Evolutionary conservation across 192 early-diverging fungal genomes (phyloP), one percentile per base, ranked within the genome.

Genomic region (Linnemannia schmuckeri): DNA sequence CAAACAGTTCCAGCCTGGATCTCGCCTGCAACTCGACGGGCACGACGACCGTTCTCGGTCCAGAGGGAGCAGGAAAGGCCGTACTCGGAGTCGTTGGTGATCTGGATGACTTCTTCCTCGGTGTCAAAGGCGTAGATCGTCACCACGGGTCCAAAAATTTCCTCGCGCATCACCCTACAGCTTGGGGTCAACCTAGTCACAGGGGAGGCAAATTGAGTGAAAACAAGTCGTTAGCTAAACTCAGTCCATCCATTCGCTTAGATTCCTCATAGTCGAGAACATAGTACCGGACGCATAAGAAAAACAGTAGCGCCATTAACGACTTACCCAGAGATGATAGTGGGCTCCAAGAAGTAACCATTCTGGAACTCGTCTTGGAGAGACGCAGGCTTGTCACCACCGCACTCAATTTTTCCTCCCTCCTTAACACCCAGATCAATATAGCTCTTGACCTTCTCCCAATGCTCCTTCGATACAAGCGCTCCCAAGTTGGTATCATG

Each of bases 141-240:
- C 33, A 96, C 94, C 18, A 97, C 96, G n/a, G 95, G 96, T 27
- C 95, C 95, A 91, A 97, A 97, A 37, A 96, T 96, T 81, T 97
- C 95, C 83, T 97, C 95, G 61, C 94, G 93, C 77, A 90, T 91
- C 33, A 88, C 83, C 13, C 92, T 80, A 41, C 81, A 82, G 27
- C 71, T 63, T 12, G 89, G 86, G 0, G 82, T 79, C 37, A 91
- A 41, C 0, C 89, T 90, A 88, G 20, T 22, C 35, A 8, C 8
- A 13, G 27, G 44, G 12, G 35, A 76, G 37, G 37, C 37, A 37
- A 57, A 46, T 37, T 33, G 74, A 37, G 42, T 30, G 15, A 61
- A 61, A 77, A 82, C 24, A 30, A 7, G 24, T 70, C n/a, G 85
- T 71, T 70, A 82, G 76, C 66, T 85, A 82, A 52, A 47, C 78